Percentiles rank a stretch among this genome's conserved stretches.
These are phyloP conservation scores for Berberis vulgaris DNA, from an alignment of 164 flowering plant species.

Conservation along the genomic window DNA sequence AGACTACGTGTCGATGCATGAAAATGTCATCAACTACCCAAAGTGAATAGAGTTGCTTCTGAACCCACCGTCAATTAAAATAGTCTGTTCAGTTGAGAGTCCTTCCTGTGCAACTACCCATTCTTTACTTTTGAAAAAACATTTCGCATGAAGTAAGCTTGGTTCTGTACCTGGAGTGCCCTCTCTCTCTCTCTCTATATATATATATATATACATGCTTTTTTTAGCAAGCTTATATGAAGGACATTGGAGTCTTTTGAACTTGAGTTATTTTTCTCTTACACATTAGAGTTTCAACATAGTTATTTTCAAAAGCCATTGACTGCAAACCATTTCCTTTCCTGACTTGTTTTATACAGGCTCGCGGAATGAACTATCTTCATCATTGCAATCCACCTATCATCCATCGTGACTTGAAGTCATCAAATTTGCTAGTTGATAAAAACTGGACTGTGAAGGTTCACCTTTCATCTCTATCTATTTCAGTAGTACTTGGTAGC, in stretches of 20 bases:
- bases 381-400: constrained; percentile 91
- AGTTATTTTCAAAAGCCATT: not conserved
- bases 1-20: too few species aligned
- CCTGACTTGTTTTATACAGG: constrained; percentile 33
- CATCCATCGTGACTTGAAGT: constrained; percentile 90
- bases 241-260: not conserved
- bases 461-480: not conserved
- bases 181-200: too few species aligned
- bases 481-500: not conserved
- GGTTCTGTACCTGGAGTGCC: too few species aligned
- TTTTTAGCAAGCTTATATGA: too few species aligned
- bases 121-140: too few species aligned
- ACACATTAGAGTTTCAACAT: not conserved
- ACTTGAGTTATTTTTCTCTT: not conserved
- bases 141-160: too few species aligned
- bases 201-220: too few species aligned
- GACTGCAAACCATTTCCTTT: not conserved
- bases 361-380: constrained; percentile 94
- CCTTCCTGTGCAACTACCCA: too few species aligned
- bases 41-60: too few species aligned
- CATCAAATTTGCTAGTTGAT: constrained; percentile 93
- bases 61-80: too few species aligned
- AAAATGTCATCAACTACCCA: too few species aligned
- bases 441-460: constrained; percentile 98
- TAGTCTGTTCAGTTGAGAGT: too few species aligned